Percentiles rank a stretch among this genome's conserved stretches.
These are phyloP conservation scores for Botryotinia convoluta DNA, from an alignment of 2,329 filamentous ascomycete species.

Conservation along the genomic window DNA sequence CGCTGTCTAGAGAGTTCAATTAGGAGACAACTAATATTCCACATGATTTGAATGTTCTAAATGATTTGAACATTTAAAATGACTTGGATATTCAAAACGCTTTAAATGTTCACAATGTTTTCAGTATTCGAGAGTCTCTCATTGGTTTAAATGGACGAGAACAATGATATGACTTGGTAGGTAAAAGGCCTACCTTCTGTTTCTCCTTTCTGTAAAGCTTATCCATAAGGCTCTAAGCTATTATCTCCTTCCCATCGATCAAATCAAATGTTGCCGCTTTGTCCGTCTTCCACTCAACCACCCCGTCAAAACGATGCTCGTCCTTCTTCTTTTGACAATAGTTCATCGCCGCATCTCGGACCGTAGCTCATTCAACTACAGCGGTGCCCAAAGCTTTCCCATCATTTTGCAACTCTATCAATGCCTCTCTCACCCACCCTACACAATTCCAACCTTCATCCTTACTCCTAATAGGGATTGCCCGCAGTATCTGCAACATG, in stretches of 20 bases:
- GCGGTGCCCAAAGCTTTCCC: conserved; percentile 42
- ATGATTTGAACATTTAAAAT: too few species aligned
- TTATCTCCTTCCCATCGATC: conserved; percentile 18
- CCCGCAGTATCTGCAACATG: not conserved
- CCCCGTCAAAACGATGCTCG: conserved; percentile 26
- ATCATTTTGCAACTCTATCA: conserved; percentile 40
- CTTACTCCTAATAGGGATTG: rapidly evolving
- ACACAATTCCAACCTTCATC: not conserved
- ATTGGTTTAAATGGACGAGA: not conserved
- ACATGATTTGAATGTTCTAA: not conserved
- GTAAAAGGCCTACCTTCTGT: not conserved
- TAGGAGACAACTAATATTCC: not conserved
- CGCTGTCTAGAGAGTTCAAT: not conserved
- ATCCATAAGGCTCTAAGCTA: not conserved
- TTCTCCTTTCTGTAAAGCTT: not conserved
- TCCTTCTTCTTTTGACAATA: conserved; percentile 41
- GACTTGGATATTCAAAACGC: not conserved
- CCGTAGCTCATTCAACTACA: conserved; percentile 40
- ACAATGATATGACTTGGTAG: not conserved
- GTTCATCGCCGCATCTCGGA: conserved; percentile 39
- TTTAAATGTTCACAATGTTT: not conserved
- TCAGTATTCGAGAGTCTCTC: not conserved
- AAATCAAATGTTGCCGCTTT: conserved; percentile 23
- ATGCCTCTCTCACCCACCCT: conserved; percentile 40
- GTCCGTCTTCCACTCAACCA: conserved; percentile 19